Evolutionary conservation across 139 green algal genomes (phyloP), one percentile per base, ranked within the genome.

Genomic region (Trebouxia sp.): DNA sequence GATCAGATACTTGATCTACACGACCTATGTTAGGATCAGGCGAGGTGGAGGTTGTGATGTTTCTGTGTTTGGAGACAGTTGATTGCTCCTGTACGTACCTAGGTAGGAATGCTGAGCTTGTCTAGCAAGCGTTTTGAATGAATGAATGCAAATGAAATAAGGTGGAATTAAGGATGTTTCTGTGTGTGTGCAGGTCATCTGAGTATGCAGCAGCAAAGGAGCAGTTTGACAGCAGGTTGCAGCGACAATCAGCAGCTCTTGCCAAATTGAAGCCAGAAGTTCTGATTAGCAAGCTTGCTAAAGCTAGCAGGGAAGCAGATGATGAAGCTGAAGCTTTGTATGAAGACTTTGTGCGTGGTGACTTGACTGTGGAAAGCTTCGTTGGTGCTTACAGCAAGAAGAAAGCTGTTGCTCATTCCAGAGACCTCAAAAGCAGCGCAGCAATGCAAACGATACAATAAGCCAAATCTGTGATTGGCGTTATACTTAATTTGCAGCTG

Each of bases 121-220:
- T n/a, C n/a, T n/a, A n/a, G n/a, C n/a, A n/a, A n/a, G n/a, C n/a
- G n/a, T n/a, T n/a, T n/a, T n/a, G n/a, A n/a, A n/a, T n/a, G n/a
- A n/a, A n/a, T n/a, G n/a, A n/a, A n/a, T n/a, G n/a, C n/a, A n/a
- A n/a, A n/a, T n/a, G n/a, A n/a, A n/a, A n/a, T n/a, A n/a, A n/a
- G n/a, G n/a, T n/a, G n/a, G n/a, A n/a, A n/a, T n/a, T n/a, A n/a
- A n/a, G n/a, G n/a, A 17, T 56, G 42, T 26, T 17, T 26, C n/a
- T 20, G n/a, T 51, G 22, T 9, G 12, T 26, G 9, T 56, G 41
- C 69, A 77, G 69, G 24, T 77, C 69, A 41, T 77, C 69, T 41
- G 69, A 77, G 41, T 48, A 56, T 56, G 69, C 69, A 55, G 22
- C 69, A 17, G 42, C 69, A 51, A 77, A 77, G 69, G 69, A 77